Evolutionary conservation across 495 filamentous ascomycete genomes (phyloP), one percentile per base, ranked within the genome.

Genomic region (Achaetomiella virescens): DNA sequence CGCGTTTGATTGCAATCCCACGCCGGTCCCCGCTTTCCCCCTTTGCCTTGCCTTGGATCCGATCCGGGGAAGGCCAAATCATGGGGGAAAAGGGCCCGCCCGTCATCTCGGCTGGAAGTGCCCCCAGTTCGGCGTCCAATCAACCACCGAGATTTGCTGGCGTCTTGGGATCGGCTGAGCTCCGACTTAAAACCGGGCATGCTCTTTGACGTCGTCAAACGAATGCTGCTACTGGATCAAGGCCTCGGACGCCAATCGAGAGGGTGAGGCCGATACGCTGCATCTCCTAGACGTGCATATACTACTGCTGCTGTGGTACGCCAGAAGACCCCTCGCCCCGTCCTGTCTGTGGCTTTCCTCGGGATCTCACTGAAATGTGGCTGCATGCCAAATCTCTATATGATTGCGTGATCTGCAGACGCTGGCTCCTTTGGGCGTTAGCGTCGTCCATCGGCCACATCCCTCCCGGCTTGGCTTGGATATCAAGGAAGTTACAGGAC

Each of bases 351-450:
- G 43, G 45, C 45, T 0, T n/a, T 12, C 29, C 17, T 35, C n/a
- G 45, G 27, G 35, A 35, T 9, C 24, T 38, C 43, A 38, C 50
- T 52, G 50, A 44, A 42, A 38, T 38, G 40, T 54, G 42, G 42
- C 52, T 54, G 52, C 52, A 46, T 25, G 52, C 18, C 52, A 38
- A 54, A 46, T 54, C 52, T 54, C 42, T 41, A 54, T 54, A 29
- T 46, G 52, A 54, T 54, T 54, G 52, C 52, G 52, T 38, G 52
- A 54, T 54, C 52, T 46, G 52, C 52, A 41, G 51, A 17, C 24
- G 20, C 11, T 31, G 41, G 6, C 52, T 46, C 22, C n/a, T 8
- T 54, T 54, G 3, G 51, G 52, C 46, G 33, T 54, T 54, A 54
- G 52, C 52, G 52, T 20, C n/a, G 52, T 27, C 14, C 52, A 18